These are phyloP conservation scores for Phaeotremella skinneri DNA, from an alignment of 768 basidiomycete species.

Conservation along the genomic window DNA sequence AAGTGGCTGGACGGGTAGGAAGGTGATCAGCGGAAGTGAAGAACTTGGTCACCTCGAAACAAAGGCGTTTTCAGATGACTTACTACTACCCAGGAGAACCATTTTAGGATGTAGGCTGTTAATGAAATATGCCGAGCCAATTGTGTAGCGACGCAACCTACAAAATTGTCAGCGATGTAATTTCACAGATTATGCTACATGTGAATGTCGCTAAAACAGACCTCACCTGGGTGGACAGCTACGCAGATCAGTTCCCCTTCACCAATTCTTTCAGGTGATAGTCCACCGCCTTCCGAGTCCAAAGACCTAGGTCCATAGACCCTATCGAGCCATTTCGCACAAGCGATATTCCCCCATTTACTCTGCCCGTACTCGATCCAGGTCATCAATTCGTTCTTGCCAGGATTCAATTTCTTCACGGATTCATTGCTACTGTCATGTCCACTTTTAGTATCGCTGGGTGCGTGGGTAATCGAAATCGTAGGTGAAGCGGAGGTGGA, in stretches of 20 bases:
- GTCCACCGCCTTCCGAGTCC: neutral
- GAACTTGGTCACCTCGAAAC: neutral
- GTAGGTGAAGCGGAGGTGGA: neutral
- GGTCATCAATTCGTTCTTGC: conserved; percentile 20
- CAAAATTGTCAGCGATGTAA: neutral
- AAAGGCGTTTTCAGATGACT: conserved; percentile 9
- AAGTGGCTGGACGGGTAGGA: conserved; percentile 4
- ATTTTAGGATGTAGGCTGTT: conserved; percentile 13
- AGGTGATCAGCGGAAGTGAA: conserved; percentile 1
- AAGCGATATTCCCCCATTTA: conserved; percentile 46
- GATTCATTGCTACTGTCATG: no score
- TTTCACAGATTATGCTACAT: no score
- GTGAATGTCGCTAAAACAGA: neutral
- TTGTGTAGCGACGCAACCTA: conserved; percentile 41
- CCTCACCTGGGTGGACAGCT: conserved; percentile 43
- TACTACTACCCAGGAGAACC: conserved; percentile 29
- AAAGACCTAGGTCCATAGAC: conserved; percentile 23
- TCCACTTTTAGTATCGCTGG: no score
- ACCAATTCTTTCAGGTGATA: neutral
- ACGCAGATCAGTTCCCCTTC: conserved; percentile 35
- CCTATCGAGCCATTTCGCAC: conserved; percentile 32
- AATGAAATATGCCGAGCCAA: conserved; percentile 25
- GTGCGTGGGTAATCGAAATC: neutral
- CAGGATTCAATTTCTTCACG: conserved; percentile 5
- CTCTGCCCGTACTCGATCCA: conserved; percentile 45